A percentile compares a stretch with the other conserved stretches of the same genome.
Evolutionary conservation across 164 flowering plant genomes (phyloP).

Genomic region (Liriodendron chinense): DNA sequence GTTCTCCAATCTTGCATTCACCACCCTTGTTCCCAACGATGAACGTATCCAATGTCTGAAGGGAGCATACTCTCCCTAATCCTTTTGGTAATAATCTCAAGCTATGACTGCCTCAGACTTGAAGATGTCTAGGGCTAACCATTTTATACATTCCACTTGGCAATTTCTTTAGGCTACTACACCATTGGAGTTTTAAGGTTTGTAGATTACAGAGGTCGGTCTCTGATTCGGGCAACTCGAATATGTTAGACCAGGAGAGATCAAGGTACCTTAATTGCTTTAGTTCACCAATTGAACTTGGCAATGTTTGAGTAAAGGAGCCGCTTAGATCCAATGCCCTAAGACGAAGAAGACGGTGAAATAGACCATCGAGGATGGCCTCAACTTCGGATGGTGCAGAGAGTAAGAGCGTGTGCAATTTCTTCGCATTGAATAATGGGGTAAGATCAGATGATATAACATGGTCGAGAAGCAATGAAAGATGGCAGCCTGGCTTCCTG

Average conservation of each 20-base stretch:
- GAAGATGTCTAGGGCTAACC: slow-evolving; percentile 11
- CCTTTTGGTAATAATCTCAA: background rate
- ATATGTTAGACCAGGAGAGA: background rate
- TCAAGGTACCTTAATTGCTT: slow-evolving; percentile 11
- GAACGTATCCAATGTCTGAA: slow-evolving; percentile 4
- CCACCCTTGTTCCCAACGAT: background rate
- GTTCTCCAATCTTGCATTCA: slow-evolving; percentile 8
- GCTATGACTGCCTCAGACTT: background rate
- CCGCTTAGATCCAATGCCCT: background rate
- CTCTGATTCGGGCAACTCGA: background rate
- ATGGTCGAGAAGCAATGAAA: background rate
- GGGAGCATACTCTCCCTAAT: slow-evolving; percentile 1
- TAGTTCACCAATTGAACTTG: background rate
- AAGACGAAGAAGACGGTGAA: background rate
- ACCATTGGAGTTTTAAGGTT: background rate
- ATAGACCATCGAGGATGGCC: background rate
- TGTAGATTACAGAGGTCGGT: slow-evolving; percentile 10
- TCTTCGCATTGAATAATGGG: background rate
- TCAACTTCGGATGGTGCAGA: background rate
- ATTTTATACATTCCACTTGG: slow-evolving; percentile 6
- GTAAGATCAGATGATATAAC: background rate
- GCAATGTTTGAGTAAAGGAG: background rate
- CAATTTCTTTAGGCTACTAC: background rate
- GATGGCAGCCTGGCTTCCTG: background rate
- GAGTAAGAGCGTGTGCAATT: background rate